These are phyloP conservation scores for Combretum micranthum DNA, from an alignment of 345 rosid species.

Conservation along the genomic window DNA sequence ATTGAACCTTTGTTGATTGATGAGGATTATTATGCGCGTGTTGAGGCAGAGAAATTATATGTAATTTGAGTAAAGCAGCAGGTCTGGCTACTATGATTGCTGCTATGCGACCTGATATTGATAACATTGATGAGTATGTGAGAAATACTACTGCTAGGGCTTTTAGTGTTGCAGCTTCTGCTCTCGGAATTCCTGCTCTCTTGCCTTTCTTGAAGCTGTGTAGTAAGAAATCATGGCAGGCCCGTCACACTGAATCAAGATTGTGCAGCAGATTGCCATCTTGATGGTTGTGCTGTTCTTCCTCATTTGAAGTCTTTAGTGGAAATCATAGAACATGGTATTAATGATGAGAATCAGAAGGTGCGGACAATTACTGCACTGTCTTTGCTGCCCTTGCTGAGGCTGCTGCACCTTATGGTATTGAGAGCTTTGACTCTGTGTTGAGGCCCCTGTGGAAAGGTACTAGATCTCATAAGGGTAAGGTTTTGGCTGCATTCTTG, in stretches of 20 bases:
- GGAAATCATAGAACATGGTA: slow-evolving; percentile 90
- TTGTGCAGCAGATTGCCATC: slow-evolving; percentile 98
- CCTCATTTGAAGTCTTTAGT: slow-evolving; percentile 92
- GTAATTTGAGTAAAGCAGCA: slow-evolving; percentile 96
- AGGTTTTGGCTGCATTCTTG: slow-evolving; percentile 98
- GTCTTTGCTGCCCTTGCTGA: slow-evolving; percentile 99
- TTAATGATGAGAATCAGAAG: slow-evolving; percentile 95
- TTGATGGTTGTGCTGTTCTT: slow-evolving; percentile 95
- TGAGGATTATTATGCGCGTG: slow-evolving; percentile 99
- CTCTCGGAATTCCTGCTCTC: slow-evolving; percentile 92
- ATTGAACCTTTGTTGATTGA: slow-evolving; percentile 98
- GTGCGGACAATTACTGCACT: slow-evolving; percentile 98
- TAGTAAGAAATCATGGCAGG: slow-evolving; percentile 99
- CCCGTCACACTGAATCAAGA: slow-evolving; percentile 98
- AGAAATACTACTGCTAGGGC: slow-evolving; percentile 99
- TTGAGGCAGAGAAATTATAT: slow-evolving; percentile 96
- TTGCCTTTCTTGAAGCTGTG: slow-evolving; percentile 94
- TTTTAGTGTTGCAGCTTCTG: slow-evolving; percentile 98
- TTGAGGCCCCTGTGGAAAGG: slow-evolving; percentile 99
- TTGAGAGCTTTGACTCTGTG: slow-evolving; percentile 95
- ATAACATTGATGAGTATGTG: slow-evolving; percentile 94
- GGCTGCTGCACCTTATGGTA: slow-evolving; percentile 99
- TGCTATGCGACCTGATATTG: slow-evolving; percentile 99
- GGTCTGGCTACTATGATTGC: slow-evolving; percentile 99
- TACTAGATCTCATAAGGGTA: slow-evolving; percentile 93